Evolutionary conservation across 2,329 filamentous ascomycete species (phyloP).

Genomic region (Chrysoporthe deuterocubensis): DNA sequence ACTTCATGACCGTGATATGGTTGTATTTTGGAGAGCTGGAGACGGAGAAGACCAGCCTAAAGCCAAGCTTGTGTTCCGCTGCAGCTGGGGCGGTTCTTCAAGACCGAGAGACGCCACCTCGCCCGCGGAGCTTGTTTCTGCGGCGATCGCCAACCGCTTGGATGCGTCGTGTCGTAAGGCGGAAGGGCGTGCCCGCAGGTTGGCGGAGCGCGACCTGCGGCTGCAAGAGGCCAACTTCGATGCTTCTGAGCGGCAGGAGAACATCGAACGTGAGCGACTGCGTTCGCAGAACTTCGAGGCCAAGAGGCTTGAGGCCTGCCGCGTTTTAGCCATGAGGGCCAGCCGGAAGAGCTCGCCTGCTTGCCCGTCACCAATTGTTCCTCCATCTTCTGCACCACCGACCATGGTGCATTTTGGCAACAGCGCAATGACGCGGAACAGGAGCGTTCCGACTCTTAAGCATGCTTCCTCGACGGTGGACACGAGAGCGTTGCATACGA

Average conservation of each 20-base stretch:
- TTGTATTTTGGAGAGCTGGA: constrained; percentile 69
- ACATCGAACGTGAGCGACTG: constrained; percentile 52
- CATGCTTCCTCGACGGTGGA: constrained; percentile 24
- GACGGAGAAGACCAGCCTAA: constrained; percentile 40
- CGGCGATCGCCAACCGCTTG: constrained; percentile 47
- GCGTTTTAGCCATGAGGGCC: constrained; percentile 39
- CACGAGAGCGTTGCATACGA: constrained; percentile 21
- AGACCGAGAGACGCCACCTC: constrained; percentile 37
- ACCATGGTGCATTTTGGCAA: constrained; percentile 16
- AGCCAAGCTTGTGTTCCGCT: constrained; percentile 56
- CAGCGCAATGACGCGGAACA: constrained; percentile 9
- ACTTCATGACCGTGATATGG: constrained; percentile 75
- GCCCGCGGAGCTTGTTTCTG: constrained; percentile 42
- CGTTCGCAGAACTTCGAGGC: constrained; percentile 55
- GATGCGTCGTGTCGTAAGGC: constrained; percentile 53
- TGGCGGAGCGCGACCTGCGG: constrained; percentile 45
- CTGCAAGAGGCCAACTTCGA: constrained; percentile 51
- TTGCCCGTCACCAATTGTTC: constrained; percentile 1
- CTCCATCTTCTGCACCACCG: constrained; percentile 25
- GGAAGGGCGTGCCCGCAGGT: constrained; percentile 49
- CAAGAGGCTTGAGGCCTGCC: constrained; percentile 51
- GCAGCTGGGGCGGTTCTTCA: constrained; percentile 61
- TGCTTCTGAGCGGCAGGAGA: constrained; percentile 44
- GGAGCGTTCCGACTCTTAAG: constrained; percentile 22
- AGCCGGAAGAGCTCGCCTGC: constrained; percentile 26